Evolutionary conservation across 805 yeast species (phyloP), one percentile per base, ranked within the genome.

Genomic region (Ogataea degrootiae): DNA sequence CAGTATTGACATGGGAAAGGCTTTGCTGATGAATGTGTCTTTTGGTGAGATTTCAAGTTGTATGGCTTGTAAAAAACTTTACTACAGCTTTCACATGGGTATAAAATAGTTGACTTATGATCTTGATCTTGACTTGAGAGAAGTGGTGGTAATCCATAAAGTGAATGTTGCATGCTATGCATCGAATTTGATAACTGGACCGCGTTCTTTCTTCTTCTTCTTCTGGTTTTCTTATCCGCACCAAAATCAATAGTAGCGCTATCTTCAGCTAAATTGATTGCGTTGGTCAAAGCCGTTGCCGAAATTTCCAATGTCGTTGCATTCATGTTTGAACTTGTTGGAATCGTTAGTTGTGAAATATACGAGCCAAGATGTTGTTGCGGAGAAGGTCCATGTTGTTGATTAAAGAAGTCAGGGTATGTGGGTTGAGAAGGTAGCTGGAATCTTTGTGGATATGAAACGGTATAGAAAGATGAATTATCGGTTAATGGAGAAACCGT

Each of bases 1-100:
- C 94, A 86, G 46, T 72, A 71, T 17, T 75, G 65, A 61, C 94
- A 86, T 41, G 75, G 74, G 66, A 71, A 85, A 6, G 94, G 94
- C 47, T 83, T 78, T 43, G 82, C 91, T 42, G 76, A 74, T 5
- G 88, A 82, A 62, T 86, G 69, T 9, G 77, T 72, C 50, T 70
- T 73, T 71, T 71, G 73, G 56, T 76, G 81, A 6, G 74, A 69
- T 51, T 73, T 73, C 48, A 76, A 63, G 56, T 76, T 76, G 61
- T 76, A 76, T 6, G 77, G 77, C 50, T 74, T 74, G 53, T 66
- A 71, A 56, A 76, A 76, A 12, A 65, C 65, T 52, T 74, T 76
- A 12, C 68, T 71, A 56, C 81, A 76, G 4, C 63, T 59, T 8
- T 61, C 59, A 53, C 81, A 76, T 5, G 72, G 70, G 53, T 62